Evolutionary conservation across 2,329 filamentous ascomycete genomes (phyloP), one percentile per base, ranked within the genome.

Genomic region (Hypocreales sp.): DNA sequence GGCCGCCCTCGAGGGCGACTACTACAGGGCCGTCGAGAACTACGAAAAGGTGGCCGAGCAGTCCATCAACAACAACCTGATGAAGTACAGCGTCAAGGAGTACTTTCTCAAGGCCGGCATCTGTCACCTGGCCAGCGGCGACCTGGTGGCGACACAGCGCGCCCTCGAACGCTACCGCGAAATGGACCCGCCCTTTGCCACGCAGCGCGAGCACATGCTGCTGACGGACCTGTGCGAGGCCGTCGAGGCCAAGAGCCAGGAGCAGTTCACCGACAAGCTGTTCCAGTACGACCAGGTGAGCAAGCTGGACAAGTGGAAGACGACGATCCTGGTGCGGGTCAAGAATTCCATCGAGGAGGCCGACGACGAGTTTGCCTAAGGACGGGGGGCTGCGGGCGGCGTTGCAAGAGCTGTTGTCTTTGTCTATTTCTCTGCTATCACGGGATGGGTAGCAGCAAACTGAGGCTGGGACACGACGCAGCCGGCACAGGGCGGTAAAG

Each of bases 281-380:
- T 92, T 79, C 61, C 75, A 87, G 50, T 95, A 72, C 47, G 84
- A 94, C 51, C 81, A 92, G 59, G 65, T 93, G 58, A 90, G 76
- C 58, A 90, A 90, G 63, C 59, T 95, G 45, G 86, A 94, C 49
- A 90, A 87, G 61, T 95, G 87, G 87, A 93, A 94, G 77, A 93
- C 81, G 27, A 81, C 78, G 18, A 60, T 93, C 31, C 54, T 93
- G 36, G 58, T 92, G 45, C 70, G 74, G 40, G 67, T 94, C 44
- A 94, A 94, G 74, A 75, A 76, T 43, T 64, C 64, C 29, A 92
- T 93, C 42, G 78, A 87, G 56, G 61, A 53, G 35, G 48, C 50
- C 12, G 51, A 56, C 27, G 55, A 58, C 28, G 56, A 58, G 42
- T 56, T 57, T 44, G 53, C 54, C 18, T 57, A 48, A 35, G 10